Percentiles rank a stretch among this genome's conserved stretches.
Conservation (phyloP, 768 basidiomycete genomes). For the Boletus sp. region DNA sequence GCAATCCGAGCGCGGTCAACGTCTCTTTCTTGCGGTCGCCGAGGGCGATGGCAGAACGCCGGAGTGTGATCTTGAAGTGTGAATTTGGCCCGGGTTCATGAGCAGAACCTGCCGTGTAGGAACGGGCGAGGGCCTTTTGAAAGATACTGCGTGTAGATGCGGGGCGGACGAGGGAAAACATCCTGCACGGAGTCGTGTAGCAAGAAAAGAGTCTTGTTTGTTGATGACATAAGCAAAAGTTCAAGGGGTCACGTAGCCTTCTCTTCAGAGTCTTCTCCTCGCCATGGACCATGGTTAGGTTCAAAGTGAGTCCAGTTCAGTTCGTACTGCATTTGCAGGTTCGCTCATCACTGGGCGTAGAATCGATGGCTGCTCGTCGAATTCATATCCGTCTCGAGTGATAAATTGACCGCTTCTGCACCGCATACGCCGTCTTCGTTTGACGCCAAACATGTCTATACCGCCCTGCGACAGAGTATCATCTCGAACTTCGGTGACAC, state of each 20-base stretch:
- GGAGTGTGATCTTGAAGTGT: slow-evolving; percentile 88
- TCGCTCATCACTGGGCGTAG: slow-evolving; percentile 34
- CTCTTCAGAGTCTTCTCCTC: too few relatives aligned
- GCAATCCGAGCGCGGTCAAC: slow-evolving; percentile 78
- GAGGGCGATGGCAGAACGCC: slow-evolving; percentile 83
- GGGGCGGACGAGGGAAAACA: slow-evolving; percentile 12
- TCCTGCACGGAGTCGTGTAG: neutral
- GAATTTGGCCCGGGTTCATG: slow-evolving; percentile 41
- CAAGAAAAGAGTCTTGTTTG: neutral
- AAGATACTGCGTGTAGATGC: slow-evolving; percentile 5
- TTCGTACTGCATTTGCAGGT: neutral
- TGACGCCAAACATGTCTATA: slow-evolving; percentile 65
- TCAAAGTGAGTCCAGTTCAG: slow-evolving; percentile 47
- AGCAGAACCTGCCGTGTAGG: slow-evolving; percentile 1
- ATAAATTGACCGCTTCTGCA: slow-evolving; percentile 8
- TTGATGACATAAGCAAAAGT: slow-evolving; percentile 14
- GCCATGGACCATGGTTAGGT: slow-evolving; percentile 77
- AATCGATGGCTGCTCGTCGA: slow-evolving; percentile 90
- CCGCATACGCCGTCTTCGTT: slow-evolving; percentile 29
- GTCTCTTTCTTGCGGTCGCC: slow-evolving; percentile 70
- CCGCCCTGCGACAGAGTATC: slow-evolving; percentile 67
- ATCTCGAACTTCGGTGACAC: slow-evolving; percentile 76
- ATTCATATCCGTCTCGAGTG: slow-evolving; percentile 52
- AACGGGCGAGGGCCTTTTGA: slow-evolving; percentile 9
- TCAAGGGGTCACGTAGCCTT: neutral